phyloP scores from a whole-genome alignment of 768 basidiomycete species.

The Suillus variegatus region DNA sequence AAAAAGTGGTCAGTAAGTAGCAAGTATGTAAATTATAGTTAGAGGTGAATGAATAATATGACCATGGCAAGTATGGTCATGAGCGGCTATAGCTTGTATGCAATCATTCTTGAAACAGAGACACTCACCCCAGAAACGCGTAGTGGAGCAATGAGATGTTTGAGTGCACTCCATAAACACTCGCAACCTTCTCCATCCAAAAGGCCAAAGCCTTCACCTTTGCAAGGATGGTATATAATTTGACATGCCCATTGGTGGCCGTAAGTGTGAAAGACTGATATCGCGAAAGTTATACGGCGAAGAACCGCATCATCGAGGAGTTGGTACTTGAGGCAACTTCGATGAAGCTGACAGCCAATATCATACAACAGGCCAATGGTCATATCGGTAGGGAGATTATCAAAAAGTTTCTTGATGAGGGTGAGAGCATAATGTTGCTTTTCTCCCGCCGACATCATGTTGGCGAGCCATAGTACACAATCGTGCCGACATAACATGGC shows the following conservation, averaged over 20 bases:
- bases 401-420: conserved; percentile 4
- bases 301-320: conserved; percentile 3
- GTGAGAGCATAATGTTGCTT: conserved; percentile 18
- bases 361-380: conserved; percentile 24
- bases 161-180: conserved; percentile 26
- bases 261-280: conserved; percentile 11
- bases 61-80: conserved; percentile 5
- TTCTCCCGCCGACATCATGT: conserved; percentile 21
- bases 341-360: conserved; percentile 24
- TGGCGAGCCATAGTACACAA: conserved; percentile 17
- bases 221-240: conserved; percentile 9
- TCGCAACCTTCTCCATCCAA: conserved; percentile 33
- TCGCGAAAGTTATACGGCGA: not conserved
- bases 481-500: conserved; percentile 25
- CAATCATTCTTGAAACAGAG: not conserved
- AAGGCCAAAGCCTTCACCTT: conserved; percentile 21
- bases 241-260: conserved; percentile 12
- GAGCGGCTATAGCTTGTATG: conserved; percentile 10
- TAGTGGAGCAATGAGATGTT: conserved; percentile 19
- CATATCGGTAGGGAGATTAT: conserved; percentile 16
- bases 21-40: conserved; percentile 17
- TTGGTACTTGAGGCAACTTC: conserved; percentile 15
- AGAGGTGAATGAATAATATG: not conserved
- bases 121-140: conserved; percentile 22
- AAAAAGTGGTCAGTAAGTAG: not conserved